A percentile compares a stretch with the other conserved stretches of the same genome.
Evolutionary conservation across 495 filamentous ascomycete genomes (phyloP).

Genomic region (Chlorociboria aeruginascens): DNA sequence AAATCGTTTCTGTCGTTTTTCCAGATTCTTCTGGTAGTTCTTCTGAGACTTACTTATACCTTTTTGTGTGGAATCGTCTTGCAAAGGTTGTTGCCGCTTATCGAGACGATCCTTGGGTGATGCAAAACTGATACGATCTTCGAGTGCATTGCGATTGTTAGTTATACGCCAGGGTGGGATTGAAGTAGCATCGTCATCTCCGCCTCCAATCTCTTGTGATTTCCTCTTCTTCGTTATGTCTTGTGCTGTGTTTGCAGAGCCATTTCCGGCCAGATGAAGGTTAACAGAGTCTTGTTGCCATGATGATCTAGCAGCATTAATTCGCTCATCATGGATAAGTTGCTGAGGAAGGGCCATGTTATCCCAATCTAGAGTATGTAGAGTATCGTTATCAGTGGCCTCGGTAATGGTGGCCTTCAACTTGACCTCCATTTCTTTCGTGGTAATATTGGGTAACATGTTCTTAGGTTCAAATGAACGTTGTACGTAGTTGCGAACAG

Average conservation of each 20-base stretch:
- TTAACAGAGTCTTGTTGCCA: constrained; percentile 20
- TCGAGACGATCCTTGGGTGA: constrained; percentile 27
- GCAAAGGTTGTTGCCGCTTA: constrained; percentile 37
- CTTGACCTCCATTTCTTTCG: constrained; percentile 66
- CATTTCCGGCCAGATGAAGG: constrained; percentile 8
- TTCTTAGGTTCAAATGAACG: constrained; percentile 68
- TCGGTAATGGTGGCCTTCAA: constrained; percentile 75
- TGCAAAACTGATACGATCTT: constrained; percentile 61
- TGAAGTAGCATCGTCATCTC: constrained; percentile 26
- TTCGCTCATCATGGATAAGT: constrained; percentile 66
- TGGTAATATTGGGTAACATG: constrained; percentile 47
- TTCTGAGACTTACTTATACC: constrained; percentile 79
- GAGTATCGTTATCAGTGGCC: constrained; percentile 55
- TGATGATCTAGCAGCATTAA: constrained; percentile 26
- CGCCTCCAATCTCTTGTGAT: constrained; percentile 45
- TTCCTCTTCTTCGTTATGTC: constrained; percentile 58
- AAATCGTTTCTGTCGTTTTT: constrained; percentile 82
- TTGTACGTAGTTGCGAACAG: constrained; percentile 72
- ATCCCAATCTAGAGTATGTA: constrained; percentile 72
- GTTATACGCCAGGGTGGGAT: constrained; percentile 64
- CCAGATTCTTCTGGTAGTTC: constrained; percentile 70
- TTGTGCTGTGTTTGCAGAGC: not conserved
- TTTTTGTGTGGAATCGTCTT: constrained; percentile 26
- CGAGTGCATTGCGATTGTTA: constrained; percentile 50
- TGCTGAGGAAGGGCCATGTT: constrained; percentile 75